Base-by-base conservation (phyloP, 2,329 filamentous ascomycete genomes). In the Cordyceps cicadae region DNA sequence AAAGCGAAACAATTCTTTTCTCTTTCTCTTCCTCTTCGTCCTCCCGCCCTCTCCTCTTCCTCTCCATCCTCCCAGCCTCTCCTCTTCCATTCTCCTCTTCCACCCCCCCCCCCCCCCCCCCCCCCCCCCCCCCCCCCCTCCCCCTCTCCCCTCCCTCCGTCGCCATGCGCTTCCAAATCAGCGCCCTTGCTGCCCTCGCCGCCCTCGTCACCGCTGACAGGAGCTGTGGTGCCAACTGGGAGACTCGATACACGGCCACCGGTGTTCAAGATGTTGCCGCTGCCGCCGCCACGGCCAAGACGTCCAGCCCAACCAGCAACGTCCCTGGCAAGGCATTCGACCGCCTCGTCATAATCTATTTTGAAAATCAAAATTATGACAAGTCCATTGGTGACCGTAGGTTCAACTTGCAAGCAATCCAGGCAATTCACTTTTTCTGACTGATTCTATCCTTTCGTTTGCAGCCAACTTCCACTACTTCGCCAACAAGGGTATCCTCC, bases 351-450 rank as follows among this genome's bases (percentile, higher is more conserved):
- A 82, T 85, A 61, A 85, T 92, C 71, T 92, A 87, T 86, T 79
- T 91, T 53, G 89, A 92, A 76, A 92, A 92, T 70, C 89, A 86
- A 54, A 80, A 86, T 72, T 92, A 82, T 65, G 79, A 83, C 57
- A 81, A 85, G 67, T 84, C 88, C 2, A 76, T 77, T 43, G 81
- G 79, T 17, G 87, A 92, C 70, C 79, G 81, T 83, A 68, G 68
- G 81, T 75, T 17, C 39, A 43, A 9, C 15, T n/a, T 9, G 32
- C 51, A 9, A 11, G 3, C 34, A 46, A 7, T 19, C 7, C 1
- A 21, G 17, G 43, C 8, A 19, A 17, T n/a, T 46, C 11, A 6
- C 43, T 11, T 19, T 24, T 19, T 5, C 39, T 43, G 15, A 17
- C 39, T 41, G 37, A 7, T 8, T 24, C 24, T 24, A 2, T 24